Percentiles rank a stretch among this genome's conserved stretches.
Evolutionary conservation across 108 stramenopile genomes (phyloP).

Genomic region (Chaetoceros muelleri): DNA sequence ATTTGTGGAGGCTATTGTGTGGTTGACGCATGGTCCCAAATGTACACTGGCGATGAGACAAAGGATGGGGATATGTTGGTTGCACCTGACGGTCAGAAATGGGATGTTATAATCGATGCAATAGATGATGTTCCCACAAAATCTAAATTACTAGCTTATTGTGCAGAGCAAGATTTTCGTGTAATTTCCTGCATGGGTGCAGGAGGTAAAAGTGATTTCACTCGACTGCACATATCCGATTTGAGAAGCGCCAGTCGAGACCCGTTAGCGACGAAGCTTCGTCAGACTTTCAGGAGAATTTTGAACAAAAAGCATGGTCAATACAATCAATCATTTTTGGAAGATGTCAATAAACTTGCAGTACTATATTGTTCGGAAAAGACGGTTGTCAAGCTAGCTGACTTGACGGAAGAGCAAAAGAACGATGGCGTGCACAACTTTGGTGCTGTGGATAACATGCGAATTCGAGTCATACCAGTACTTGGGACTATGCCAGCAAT

Average conservation of each 20-base stretch:
- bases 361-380: slow-evolving; percentile 90
- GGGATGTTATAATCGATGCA: slow-evolving; percentile 93
- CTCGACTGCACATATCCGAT: slow-evolving; percentile 85
- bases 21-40: slow-evolving; percentile 49
- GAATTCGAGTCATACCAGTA: slow-evolving; percentile 95
- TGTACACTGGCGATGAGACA: slow-evolving; percentile 55
- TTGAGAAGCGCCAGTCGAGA: slow-evolving; percentile 75
- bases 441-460: slow-evolving; percentile 90
- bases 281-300: slow-evolving; percentile 59
- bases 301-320: slow-evolving; percentile 25
- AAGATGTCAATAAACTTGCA: slow-evolving; percentile 53
- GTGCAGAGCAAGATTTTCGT: slow-evolving; percentile 50
- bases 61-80: slow-evolving; percentile 46
- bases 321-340: slow-evolving; percentile 14
- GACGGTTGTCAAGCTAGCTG: slow-evolving; percentile 76
- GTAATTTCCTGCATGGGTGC: slow-evolving; percentile 95
- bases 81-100: slow-evolving; percentile 19
- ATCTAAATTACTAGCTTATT: slow-evolving; percentile 75
- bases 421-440: slow-evolving; percentile 64
- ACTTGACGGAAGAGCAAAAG: slow-evolving; percentile 86
- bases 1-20: slow-evolving; percentile 40
- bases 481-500: slow-evolving; percentile 95
- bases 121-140: slow-evolving; percentile 99
- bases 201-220: slow-evolving; percentile 92
- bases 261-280: slow-evolving; percentile 81